These are phyloP conservation scores for Cyanidium caldarium DNA, from an alignment of 23 red algal species.

Conservation along the genomic window DNA sequence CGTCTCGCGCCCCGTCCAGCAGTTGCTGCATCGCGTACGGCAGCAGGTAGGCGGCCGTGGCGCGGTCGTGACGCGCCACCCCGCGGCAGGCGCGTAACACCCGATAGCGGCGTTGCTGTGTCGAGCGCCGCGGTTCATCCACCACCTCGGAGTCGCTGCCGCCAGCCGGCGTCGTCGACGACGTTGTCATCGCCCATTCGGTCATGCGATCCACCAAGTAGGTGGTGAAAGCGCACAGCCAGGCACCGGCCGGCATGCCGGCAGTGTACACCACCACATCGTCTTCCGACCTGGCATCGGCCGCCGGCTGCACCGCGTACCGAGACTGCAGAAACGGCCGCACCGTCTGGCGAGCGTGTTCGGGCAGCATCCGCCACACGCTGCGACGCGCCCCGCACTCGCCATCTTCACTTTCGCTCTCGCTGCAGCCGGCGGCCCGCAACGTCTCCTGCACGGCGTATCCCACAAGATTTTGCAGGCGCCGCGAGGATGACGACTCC, in stretches of 20 bases:
- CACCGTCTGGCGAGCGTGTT: not conserved
- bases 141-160: too few relatives aligned
- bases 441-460: constrained; percentile 79
- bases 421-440: too few relatives aligned
- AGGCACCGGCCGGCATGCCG: too few relatives aligned
- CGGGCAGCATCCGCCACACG: not conserved
- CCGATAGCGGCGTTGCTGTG: not conserved
- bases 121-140: not conserved
- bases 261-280: too few relatives aligned
- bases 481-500: constrained; percentile 1
- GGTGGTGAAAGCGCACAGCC: too few relatives aligned
- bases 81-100: constrained; percentile 11
- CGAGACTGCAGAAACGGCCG: constrained; percentile 15
- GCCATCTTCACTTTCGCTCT: too few relatives aligned
- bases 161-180: too few relatives aligned
- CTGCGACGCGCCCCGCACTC: too few relatives aligned
- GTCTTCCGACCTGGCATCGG: not conserved
- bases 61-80: constrained; percentile 40
- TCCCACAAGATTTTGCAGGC: constrained; percentile 40
- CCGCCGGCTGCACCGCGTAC: not conserved
- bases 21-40: constrained; percentile 31
- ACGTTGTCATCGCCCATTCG: too few relatives aligned
- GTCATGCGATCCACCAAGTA: too few relatives aligned
- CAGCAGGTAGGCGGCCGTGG: constrained; percentile 32
- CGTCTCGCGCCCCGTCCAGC: constrained; percentile 15